Base-by-base conservation (phyloP, 805 yeast species). In the Komagataella populi region DNA sequence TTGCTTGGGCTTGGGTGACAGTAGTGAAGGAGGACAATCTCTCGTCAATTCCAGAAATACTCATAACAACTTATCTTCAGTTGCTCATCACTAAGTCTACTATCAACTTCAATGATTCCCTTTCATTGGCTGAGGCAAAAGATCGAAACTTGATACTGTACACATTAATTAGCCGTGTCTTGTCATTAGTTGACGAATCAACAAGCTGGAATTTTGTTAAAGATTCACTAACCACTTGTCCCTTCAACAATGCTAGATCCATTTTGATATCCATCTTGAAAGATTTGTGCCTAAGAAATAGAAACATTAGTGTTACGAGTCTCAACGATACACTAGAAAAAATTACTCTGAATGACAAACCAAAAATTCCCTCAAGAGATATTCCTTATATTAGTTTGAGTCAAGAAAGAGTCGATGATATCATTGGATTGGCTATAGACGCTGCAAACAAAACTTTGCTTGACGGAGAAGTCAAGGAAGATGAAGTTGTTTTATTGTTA, bases 211-310 rank as follows among this genome's bases (percentile, higher is more conserved):
- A 69, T 2, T 86, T 84, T 60, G 67, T 87, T 14, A 60, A 71
- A 22, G 88, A 87, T 59, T 73, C 88, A 0, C 69, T 91, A 49
- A 67, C 70, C 24, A 70, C 76, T 50, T 84, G 91, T 59, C 90
- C 93, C 1, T 78, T 73, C 59, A 79, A 73, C 45, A 74, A 76
- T 45, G 76, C 78, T 20, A 80, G 80, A 57, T 71, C 83, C 22
- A 80, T 80, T 3, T 66, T 80, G 44, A 74, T 87, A 16, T 78
- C 83, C 3, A 79, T 87, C 22, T 72, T 88, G 59, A 87, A 84
- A 62, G 87, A 83, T 57, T 70, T 88, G 5, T 30, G 39, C 39
- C 39, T 30, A 30, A 30, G 39, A 5, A 30, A 10, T 30, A 30
- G 39, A 10, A 30, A 8, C 14, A 8, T 30, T 14, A 30, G 14